Base-by-base conservation (phyloP, 1,284 basidiomycete genomes). In the Bjerkandera adusta region DNA sequence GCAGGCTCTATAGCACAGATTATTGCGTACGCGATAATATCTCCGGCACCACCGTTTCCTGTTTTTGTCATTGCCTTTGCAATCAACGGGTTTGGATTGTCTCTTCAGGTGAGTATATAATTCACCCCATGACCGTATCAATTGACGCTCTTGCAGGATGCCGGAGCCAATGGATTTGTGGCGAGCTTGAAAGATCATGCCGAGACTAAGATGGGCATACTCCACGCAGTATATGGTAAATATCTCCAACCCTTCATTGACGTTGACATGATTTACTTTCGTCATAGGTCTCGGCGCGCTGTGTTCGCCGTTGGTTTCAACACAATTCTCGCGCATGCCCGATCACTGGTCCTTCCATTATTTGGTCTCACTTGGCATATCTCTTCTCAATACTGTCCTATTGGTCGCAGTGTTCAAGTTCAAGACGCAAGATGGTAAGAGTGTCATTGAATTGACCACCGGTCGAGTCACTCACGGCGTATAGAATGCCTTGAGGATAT, bases 261-360 rank as follows among this genome's bases (percentile, higher is more conserved):
- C 16, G 11, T 27, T 34, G 10, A 27, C 11, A 21, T 42, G 20
- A 32, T 18, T 25, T 36, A 27, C 13, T 18, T 8, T 42, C 12
- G 8, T 15, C 32, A 12, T 39, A 83, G 81, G 82, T 3, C 61
- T 71, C 6, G 85, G 84, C 1, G 84, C 83, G 3, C 61, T 85
- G 3, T 62, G 68, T 6, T 67, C 83, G 3, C 85, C 85, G 2
- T 69, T 88, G 8, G 69, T 79, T 1, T 70, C 84, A 0, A 88
- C 84, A 0, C 78, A 83, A 36, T 86, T 87, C 51, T 65, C 80
- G 1, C 68, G 71, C 42, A 57, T 70, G 32, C 57, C 50, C 1
- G 15, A 11, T 25, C 67, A 63, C 43, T 82, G 81, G 75, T 86
- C 83, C 8, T 80, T 79, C 56, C 81, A 86, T 60, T 89, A 79